Percentiles rank a stretch among this genome's conserved stretches.
Conservation (phyloP, 2,329 filamentous ascomycete species). For the Hypoxylon sp. region DNA sequence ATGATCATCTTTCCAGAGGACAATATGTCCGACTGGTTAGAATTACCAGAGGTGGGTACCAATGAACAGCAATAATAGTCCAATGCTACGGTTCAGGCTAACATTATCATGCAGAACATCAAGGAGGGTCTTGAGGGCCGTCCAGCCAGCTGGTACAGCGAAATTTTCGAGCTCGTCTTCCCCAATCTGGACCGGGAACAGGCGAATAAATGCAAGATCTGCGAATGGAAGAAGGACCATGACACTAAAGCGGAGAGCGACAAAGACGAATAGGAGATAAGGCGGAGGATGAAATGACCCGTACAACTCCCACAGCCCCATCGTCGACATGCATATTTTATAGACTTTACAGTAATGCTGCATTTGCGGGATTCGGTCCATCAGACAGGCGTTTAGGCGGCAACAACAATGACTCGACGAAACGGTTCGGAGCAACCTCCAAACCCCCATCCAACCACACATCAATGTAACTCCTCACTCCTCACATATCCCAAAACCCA, state of each 20-base stretch:
- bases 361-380: conserved; percentile 49
- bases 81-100: conserved; percentile 42
- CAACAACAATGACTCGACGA: conserved; percentile 47
- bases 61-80: conserved; percentile 19
- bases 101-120: conserved; percentile 80
- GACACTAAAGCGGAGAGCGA: conserved; percentile 59
- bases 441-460: conserved; percentile 30
- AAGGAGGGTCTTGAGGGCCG: conserved; percentile 95
- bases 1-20: conserved; percentile 96
- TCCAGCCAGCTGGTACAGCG: conserved; percentile 92
- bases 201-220: conserved; percentile 81
- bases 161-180: conserved; percentile 95
- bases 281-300: conserved; percentile 36
- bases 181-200: conserved; percentile 80
- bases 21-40: conserved; percentile 97
- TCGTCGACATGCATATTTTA: conserved; percentile 47
- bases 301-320: conserved; percentile 40
- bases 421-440: conserved; percentile 36
- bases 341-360: conserved; percentile 48
- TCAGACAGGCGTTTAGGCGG: conserved; percentile 50
- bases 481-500: conserved; percentile 36
- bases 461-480: conserved; percentile 49
- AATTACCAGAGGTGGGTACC: conserved; percentile 89
- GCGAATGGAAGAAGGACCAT: conserved; percentile 67
- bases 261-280: conserved; percentile 53